Percentiles rank a stretch among this genome's conserved stretches.
Conservation (phyloP, 2,329 filamentous ascomycete species). For the Escovopsis weberi region DNA sequence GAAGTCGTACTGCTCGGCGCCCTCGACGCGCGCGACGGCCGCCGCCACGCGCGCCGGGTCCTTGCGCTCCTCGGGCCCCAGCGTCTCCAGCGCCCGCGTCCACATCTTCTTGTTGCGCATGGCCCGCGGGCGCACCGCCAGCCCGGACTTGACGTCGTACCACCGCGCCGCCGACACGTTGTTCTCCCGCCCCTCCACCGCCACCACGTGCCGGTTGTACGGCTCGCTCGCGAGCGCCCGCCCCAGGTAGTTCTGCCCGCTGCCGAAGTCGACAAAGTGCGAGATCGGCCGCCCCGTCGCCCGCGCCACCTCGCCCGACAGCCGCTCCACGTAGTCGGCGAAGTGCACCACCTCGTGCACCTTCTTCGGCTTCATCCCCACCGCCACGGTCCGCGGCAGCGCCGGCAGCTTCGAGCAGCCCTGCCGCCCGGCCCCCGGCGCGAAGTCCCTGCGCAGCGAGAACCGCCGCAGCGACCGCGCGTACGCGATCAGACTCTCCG, state of each 20-base stretch:
- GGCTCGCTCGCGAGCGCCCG: conserved; percentile 71
- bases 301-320: conserved; percentile 42
- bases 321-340: conserved; percentile 60
- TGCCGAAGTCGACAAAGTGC: conserved; percentile 90
- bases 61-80: conserved; percentile 17
- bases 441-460: conserved; percentile 49
- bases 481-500: conserved; percentile 53
- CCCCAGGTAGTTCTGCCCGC: conserved; percentile 91
- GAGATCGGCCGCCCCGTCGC: conserved; percentile 49
- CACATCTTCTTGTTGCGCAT: conserved; percentile 76
- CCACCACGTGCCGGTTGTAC: conserved; percentile 76
- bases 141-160: conserved; percentile 69
- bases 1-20: conserved; percentile 25
- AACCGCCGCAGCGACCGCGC: conserved; percentile 56
- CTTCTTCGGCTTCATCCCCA: conserved; percentile 96
- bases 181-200: conserved; percentile 73
- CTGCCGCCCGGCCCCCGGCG: conserved; percentile 9
- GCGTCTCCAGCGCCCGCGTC: conserved; percentile 32
- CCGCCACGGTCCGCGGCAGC: conserved; percentile 55
- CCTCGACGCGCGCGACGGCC: conserved; percentile 20
- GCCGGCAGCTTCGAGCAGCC: conserved; percentile 28
- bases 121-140: conserved; percentile 58
- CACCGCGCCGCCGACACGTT: conserved; percentile 77
- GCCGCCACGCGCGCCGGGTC: conserved; percentile 25
- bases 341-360: conserved; percentile 87